Conservation (phyloP, 2,329 filamentous ascomycete genomes). For the Aotearoamyces nothofagi region DNA sequence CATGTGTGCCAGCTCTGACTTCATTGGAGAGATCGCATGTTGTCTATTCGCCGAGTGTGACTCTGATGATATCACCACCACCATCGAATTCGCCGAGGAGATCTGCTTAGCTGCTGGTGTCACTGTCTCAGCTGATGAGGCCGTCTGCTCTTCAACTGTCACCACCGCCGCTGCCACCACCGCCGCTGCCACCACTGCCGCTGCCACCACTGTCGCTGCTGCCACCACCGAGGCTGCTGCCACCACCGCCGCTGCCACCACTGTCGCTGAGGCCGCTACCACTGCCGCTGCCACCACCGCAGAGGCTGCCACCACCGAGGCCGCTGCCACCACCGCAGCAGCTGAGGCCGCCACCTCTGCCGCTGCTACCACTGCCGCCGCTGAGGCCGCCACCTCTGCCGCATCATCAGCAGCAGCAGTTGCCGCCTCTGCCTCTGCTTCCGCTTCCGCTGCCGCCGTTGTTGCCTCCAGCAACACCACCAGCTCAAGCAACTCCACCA, state of each 20-base stretch:
- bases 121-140: too few relatives aligned
- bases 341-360: neutral
- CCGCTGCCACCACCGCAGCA: neutral
- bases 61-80: constrained; percentile 21
- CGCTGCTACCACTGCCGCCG: too few relatives aligned
- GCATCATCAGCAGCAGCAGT: neutral
- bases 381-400: neutral
- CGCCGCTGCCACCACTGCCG: neutral
- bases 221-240: neutral
- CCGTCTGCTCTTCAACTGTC: neutral
- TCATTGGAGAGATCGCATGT: constrained; percentile 31
- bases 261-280: neutral
- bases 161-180: too few relatives aligned
- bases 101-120: constrained; percentile 21
- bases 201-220: too few relatives aligned
- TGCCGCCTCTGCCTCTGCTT: neutral
- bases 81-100: constrained; percentile 19
- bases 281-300: neutral
- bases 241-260: too few relatives aligned
- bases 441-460: too few relatives aligned
- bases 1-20: constrained; percentile 29
- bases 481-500: too few relatives aligned
- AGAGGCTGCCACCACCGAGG: neutral
- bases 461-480: too few relatives aligned
- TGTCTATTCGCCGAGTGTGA: constrained; percentile 30